These are phyloP conservation scores for Auricularia sp. DNA, from an alignment of 768 basidiomycete species.

Conservation along the genomic window DNA sequence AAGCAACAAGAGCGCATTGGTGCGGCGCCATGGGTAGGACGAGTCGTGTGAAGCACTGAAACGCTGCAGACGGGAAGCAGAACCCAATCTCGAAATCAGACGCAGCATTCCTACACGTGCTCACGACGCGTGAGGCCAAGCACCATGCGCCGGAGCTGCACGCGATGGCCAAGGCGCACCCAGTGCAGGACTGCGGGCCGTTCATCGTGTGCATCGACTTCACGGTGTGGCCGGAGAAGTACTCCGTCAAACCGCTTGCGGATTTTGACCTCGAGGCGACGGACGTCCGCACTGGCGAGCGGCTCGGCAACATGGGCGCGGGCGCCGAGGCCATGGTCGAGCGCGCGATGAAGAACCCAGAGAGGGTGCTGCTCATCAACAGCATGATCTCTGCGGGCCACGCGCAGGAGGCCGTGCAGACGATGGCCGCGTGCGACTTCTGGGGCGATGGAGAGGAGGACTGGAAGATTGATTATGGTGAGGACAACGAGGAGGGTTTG, in stretches of 20 bases:
- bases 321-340: slow-evolving; percentile 31
- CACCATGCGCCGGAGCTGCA: slow-evolving; percentile 20
- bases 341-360: slow-evolving; percentile 25
- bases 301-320: slow-evolving; percentile 22
- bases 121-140: slow-evolving; percentile 26
- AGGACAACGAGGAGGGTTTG: no score
- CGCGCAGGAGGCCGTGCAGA: slow-evolving; percentile 21
- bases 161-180: slow-evolving; percentile 16
- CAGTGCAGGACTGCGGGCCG: slow-evolving; percentile 7
- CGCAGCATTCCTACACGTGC: slow-evolving; percentile 25
- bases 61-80: no score
- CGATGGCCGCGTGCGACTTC: slow-evolving; percentile 24
- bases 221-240: slow-evolving; percentile 21
- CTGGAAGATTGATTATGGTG: no score
- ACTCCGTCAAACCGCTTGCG: slow-evolving; percentile 19
- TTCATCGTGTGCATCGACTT: slow-evolving; percentile 29
- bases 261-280: slow-evolving; percentile 6
- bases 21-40: slow-evolving; percentile 23
- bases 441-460: slow-evolving; percentile 10
- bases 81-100: slow-evolving; percentile 19
- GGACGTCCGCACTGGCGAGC: slow-evolving; percentile 6
- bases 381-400: slow-evolving; percentile 25
- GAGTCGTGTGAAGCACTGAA: no score
- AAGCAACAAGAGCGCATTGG: slow-evolving; percentile 29
- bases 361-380: slow-evolving; percentile 24